phyloP scores from a whole-genome alignment of 768 basidiomycete species.

The Fomitopsis serialis region DNA sequence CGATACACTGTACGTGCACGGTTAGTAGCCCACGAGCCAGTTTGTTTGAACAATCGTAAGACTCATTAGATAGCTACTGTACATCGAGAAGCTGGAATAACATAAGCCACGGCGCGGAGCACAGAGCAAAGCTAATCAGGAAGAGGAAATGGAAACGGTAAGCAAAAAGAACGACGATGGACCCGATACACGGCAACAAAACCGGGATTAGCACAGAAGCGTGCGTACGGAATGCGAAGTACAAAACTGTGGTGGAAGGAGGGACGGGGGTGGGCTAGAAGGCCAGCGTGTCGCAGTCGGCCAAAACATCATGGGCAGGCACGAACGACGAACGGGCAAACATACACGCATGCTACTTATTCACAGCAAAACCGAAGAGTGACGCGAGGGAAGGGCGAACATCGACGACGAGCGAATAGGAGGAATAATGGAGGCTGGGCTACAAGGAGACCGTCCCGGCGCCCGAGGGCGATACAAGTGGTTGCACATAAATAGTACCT shows the following conservation, averaged over 20 bases:
- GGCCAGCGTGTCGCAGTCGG: not conserved
- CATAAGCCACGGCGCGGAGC: not conserved
- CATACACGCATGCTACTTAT: not conserved
- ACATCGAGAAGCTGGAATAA: not conserved
- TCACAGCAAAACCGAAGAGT: not conserved
- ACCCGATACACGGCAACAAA: not conserved
- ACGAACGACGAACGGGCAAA: not conserved
- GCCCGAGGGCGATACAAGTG: not conserved
- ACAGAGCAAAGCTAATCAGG: not conserved
- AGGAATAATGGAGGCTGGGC: not conserved
- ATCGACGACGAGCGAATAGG: not conserved
- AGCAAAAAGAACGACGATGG: not conserved
- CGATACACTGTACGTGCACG: no score
- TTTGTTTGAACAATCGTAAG: not conserved
- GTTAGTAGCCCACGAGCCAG: no score
- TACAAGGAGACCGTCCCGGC: constrained; percentile 7
- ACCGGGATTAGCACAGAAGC: not conserved
- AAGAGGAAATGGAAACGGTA: not conserved
- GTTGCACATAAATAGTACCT: constrained; percentile 3
- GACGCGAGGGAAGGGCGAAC: not conserved
- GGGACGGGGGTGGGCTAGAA: not conserved
- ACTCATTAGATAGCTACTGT: not conserved
- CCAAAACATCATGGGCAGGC: not conserved
- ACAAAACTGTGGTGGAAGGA: not conserved
- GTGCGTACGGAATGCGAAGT: not conserved